A percentile compares a stretch with the other conserved stretches of the same genome.
These are phyloP conservation scores for Boletus vinaceobasis DNA, from an alignment of 768 basidiomycete species.

Conservation along the genomic window DNA sequence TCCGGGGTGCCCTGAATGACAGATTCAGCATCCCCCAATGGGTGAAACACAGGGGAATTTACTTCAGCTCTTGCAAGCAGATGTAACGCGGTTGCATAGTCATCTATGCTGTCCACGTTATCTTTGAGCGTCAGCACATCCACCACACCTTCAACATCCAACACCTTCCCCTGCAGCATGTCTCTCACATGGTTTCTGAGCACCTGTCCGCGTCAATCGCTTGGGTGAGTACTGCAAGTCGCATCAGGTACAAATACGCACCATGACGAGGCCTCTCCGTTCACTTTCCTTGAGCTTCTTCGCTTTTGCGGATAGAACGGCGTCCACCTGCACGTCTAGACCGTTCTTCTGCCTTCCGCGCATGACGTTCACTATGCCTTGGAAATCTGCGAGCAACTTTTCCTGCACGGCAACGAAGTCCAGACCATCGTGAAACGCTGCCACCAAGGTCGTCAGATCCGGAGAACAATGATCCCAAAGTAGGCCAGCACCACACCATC, in stretches of 20 bases:
- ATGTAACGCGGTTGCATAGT: conserved; percentile 68
- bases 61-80: conserved; percentile 58
- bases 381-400: conserved; percentile 61
- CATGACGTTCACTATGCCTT: conserved; percentile 40
- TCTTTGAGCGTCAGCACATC: conserved; percentile 87
- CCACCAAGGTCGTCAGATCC: conserved; percentile 3
- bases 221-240: background rate
- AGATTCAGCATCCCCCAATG: conserved; percentile 1
- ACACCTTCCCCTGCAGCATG: conserved; percentile 68
- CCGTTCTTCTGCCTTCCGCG: conserved; percentile 59
- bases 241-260: conserved; percentile 10
- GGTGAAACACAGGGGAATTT: conserved; percentile 13
- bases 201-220: conserved; percentile 38
- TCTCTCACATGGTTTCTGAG: conserved; percentile 68
- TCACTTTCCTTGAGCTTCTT: conserved; percentile 36
- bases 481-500: conserved; percentile 44
- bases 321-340: conserved; percentile 66
- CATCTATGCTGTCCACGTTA: conserved; percentile 54
- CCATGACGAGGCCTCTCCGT: conserved; percentile 47
- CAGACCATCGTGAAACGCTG: conserved; percentile 82
- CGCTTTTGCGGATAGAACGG: conserved; percentile 55
- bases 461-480: background rate
- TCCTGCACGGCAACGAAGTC: conserved; percentile 88
- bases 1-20: conserved; percentile 62
- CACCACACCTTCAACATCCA: conserved; percentile 75